Percentiles rank a stretch among this genome's conserved stretches.
Evolutionary conservation across 805 yeast genomes (phyloP).

Genomic region (Candida glaebosa): DNA sequence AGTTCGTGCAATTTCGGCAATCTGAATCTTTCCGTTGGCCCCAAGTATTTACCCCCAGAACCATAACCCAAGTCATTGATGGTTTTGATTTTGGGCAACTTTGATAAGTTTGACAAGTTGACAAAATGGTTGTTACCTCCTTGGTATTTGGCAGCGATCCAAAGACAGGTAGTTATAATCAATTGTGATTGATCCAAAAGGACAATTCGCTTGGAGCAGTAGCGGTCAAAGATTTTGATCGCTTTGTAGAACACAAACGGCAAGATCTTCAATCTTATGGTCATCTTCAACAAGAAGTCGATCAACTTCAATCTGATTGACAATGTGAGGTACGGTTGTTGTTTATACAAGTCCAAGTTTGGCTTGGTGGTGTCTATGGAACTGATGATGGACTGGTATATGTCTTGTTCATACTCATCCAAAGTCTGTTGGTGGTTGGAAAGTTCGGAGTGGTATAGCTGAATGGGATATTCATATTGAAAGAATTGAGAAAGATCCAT

Average conservation of each 20-base stretch:
- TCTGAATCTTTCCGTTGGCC: slow-evolving; percentile 71
- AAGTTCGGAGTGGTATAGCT: slow-evolving; percentile 48
- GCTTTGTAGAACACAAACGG: slow-evolving; percentile 67
- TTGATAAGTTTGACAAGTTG: slow-evolving; percentile 32
- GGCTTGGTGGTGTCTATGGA: slow-evolving; percentile 42
- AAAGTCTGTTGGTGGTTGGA: slow-evolving; percentile 42
- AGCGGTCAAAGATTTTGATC: slow-evolving; percentile 80
- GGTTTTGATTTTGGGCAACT: slow-evolving; percentile 17
- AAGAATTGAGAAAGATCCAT: background rate
- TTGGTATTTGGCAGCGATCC: slow-evolving; percentile 87
- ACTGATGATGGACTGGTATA: slow-evolving; percentile 37
- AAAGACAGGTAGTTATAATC: slow-evolving; percentile 85
- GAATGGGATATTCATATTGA: slow-evolving; percentile 44
- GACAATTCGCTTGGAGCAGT: slow-evolving; percentile 83
- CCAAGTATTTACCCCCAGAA: slow-evolving; percentile 56
- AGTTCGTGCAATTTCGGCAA: slow-evolving; percentile 73
- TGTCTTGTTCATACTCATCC: slow-evolving; percentile 50
- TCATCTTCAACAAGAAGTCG: slow-evolving; percentile 74
- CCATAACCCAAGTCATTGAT: slow-evolving; percentile 41
- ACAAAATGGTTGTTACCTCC: slow-evolving; percentile 72
- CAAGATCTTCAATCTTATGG: slow-evolving; percentile 60
- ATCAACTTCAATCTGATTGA: slow-evolving; percentile 69
- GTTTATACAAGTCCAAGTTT: slow-evolving; percentile 55
- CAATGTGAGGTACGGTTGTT: slow-evolving; percentile 85
- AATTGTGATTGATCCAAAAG: slow-evolving; percentile 83